phyloP scores from a whole-genome alignment of 371 early-diverging fungal genomes.

The Mucor circinelloides region DNA sequence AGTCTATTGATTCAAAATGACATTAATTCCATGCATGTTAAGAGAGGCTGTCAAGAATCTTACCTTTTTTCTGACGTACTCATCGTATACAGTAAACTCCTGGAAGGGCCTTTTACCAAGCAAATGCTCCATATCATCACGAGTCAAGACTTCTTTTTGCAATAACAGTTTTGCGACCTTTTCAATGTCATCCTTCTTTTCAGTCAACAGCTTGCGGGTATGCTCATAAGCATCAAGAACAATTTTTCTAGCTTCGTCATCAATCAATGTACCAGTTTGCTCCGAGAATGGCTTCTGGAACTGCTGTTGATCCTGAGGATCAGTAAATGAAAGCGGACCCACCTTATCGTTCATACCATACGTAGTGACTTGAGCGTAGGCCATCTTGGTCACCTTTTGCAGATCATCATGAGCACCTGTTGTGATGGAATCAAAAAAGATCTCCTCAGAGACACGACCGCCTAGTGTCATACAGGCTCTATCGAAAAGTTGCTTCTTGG shows the following conservation, averaged over 20 bases:
- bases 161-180: slow-evolving; percentile 91
- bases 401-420: slow-evolving; percentile 94
- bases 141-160: slow-evolving; percentile 94
- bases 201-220: slow-evolving; percentile 79
- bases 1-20: background rate
- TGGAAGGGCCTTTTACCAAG: background rate
- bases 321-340: slow-evolving; percentile 83
- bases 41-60: background rate
- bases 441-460: slow-evolving; percentile 92
- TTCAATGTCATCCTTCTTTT: slow-evolving; percentile 84
- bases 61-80: slow-evolving; percentile 64
- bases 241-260: slow-evolving; percentile 88
- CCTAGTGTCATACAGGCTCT: slow-evolving; percentile 99
- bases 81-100: background rate
- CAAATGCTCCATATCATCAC: slow-evolving; percentile 27
- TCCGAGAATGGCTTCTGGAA: slow-evolving; percentile 97
- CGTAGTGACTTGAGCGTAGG: slow-evolving; percentile 92
- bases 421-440: slow-evolving; percentile 91
- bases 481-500: slow-evolving; percentile 91
- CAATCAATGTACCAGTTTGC: slow-evolving; percentile 92
- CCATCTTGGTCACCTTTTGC: slow-evolving; percentile 96
- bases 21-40: background rate
- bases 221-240: slow-evolving; percentile 79
- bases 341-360: slow-evolving; percentile 95
- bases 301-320: slow-evolving; percentile 58